Percentiles rank a stretch among this genome's conserved stretches.
phyloP scores from a whole-genome alignment of 208 protist genomes.

The Acanthamoeba healyi region DNA sequence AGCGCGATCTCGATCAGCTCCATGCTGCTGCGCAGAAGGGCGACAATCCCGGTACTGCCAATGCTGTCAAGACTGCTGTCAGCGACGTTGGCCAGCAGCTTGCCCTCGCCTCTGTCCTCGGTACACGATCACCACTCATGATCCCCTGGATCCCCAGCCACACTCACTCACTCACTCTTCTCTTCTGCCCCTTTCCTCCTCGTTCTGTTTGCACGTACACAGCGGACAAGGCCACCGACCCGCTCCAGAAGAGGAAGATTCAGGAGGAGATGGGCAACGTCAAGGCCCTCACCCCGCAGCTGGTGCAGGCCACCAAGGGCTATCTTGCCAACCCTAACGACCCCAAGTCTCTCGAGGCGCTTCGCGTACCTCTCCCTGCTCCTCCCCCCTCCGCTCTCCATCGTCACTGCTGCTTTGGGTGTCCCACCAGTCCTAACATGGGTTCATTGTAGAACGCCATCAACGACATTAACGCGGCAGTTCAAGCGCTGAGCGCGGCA shows the following conservation, averaged over 20 bases:
- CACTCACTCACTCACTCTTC: background rate
- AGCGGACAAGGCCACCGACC: constrained; percentile 30
- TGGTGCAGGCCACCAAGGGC: constrained; percentile 48
- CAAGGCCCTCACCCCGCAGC: constrained; percentile 41
- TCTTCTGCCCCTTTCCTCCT: background rate
- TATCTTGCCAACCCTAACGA: constrained; percentile 31
- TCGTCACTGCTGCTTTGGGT: background rate
- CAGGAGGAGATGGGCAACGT: constrained; percentile 47
- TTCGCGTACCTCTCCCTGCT: background rate
- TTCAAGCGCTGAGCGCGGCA: constrained; percentile 28
- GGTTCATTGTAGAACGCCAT: background rate
- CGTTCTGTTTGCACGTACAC: background rate
- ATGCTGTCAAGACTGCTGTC: constrained; percentile 45
- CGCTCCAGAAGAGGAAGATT: constrained; percentile 36
- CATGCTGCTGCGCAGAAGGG: background rate
- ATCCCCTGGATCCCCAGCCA: too few relatives aligned
- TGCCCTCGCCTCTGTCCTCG: constrained; percentile 17
- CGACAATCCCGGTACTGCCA: constrained; percentile 1
- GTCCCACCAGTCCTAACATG: too few relatives aligned
- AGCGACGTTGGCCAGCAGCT: constrained; percentile 33
- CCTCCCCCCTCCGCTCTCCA: background rate
- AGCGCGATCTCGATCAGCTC: constrained; percentile 41
- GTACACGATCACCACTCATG: too few relatives aligned
- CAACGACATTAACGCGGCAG: constrained; percentile 28
- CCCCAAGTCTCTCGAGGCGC: background rate